Evolutionary conservation across 306 rosid species (phyloP).

Genomic region (Senna siamea): DNA sequence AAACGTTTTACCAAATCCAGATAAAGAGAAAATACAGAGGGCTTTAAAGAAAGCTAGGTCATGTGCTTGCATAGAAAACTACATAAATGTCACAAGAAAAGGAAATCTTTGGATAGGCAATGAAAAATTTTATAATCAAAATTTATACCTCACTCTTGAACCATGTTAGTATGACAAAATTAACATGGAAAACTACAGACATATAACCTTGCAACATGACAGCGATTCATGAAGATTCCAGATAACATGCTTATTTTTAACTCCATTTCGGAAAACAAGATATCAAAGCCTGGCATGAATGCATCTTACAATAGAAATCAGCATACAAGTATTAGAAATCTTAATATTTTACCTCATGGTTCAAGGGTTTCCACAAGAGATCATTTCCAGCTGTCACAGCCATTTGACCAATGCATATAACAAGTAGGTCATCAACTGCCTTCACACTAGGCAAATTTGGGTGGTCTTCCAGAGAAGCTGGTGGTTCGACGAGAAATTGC

Average conservation of each 20-base stretch:
- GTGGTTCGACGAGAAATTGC: constrained; percentile 80
- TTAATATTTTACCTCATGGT: constrained; percentile 68
- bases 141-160: too few relatives aligned
- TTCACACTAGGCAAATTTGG: constrained; percentile 57
- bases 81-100: too few relatives aligned
- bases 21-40: too few relatives aligned
- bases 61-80: too few relatives aligned
- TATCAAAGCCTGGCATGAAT: neutral
- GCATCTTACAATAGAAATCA: neutral
- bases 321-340: neutral
- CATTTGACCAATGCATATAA: constrained; percentile 86
- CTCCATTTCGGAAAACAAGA: neutral
- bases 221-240: neutral
- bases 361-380: constrained; percentile 86
- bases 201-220: too few relatives aligned
- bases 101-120: too few relatives aligned
- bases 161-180: too few relatives aligned
- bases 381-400: constrained; percentile 92
- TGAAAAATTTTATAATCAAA: too few relatives aligned
- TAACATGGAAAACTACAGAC: too few relatives aligned
- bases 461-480: constrained; percentile 58
- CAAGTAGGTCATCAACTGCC: constrained; percentile 84
- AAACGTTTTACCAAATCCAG: too few relatives aligned
- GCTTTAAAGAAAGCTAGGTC: too few relatives aligned
- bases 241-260: constrained; percentile 16